Percentiles rank a stretch among this genome's conserved stretches.
Conservation (phyloP, 768 basidiomycete species). For the Boletellus ananiceps region DNA sequence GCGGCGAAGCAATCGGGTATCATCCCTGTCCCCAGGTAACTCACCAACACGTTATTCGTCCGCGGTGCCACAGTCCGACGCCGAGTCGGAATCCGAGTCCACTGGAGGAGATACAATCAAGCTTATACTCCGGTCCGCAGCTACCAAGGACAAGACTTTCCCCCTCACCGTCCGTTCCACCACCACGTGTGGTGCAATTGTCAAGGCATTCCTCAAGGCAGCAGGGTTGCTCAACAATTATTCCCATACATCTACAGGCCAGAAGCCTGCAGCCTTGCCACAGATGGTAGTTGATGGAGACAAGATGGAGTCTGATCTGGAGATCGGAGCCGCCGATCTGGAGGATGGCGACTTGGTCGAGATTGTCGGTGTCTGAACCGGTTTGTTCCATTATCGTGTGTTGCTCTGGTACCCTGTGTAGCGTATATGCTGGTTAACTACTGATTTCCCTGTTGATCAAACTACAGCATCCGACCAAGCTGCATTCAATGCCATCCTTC, state of each 20-base stretch:
- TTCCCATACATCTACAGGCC: conserved; percentile 33
- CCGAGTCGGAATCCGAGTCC: conserved; percentile 35
- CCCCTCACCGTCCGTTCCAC: conserved; percentile 66
- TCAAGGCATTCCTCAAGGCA: conserved; percentile 70
- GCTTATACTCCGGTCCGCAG: conserved; percentile 56
- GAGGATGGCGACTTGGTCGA: conserved; percentile 82
- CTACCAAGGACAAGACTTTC: conserved; percentile 47
- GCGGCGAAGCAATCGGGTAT: conserved; percentile 27
- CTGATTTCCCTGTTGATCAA: background rate
- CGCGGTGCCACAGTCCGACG: conserved; percentile 24
- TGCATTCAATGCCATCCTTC: conserved; percentile 40
- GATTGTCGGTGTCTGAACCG: conserved; percentile 51
- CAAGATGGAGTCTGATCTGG: conserved; percentile 51
- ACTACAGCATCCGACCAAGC: background rate
- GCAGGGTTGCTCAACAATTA: conserved; percentile 58
- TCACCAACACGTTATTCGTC: conserved; percentile 9
- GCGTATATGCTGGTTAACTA: conserved; percentile 3
- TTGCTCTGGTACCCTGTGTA: conserved; percentile 4
- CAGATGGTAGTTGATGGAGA: conserved; percentile 67
- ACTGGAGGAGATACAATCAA: conserved; percentile 51
- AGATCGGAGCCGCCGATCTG: conserved; percentile 64
- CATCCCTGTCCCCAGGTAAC: conserved; percentile 20
- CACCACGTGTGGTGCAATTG: conserved; percentile 72
- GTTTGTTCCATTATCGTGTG: conserved; percentile 6
- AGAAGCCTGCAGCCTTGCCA: conserved; percentile 20